phyloP scores from a whole-genome alignment of 2,329 filamentous ascomycete species.

The Fusarium sp. region DNA sequence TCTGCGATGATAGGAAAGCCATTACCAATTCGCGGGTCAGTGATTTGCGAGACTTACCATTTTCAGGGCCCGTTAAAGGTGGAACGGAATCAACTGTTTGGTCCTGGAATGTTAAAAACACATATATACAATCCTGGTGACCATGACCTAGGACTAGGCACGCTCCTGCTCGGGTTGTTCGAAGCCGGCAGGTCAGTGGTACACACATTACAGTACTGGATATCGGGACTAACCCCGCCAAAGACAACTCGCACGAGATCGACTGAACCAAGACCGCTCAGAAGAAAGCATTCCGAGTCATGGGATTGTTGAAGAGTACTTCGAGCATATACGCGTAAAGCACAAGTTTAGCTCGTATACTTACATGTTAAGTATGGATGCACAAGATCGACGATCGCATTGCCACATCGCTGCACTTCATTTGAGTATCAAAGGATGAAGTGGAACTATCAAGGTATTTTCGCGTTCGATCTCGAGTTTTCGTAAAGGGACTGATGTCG shows the following conservation, averaged over 20 bases:
- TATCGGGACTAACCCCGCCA: not conserved
- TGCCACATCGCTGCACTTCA: conserved; percentile 10
- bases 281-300: not conserved
- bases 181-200: not conserved
- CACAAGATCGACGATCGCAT: not conserved
- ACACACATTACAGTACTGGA: not conserved
- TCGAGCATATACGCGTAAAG: not conserved
- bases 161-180: not conserved
- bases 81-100: not conserved
- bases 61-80: not conserved
- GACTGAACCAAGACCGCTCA: not conserved
- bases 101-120: not conserved
- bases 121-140: not conserved
- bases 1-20: not conserved
- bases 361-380: not conserved
- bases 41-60: not conserved
- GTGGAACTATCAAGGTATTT: conserved; percentile 18
- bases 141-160: not conserved
- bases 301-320: not conserved
- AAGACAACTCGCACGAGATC: not conserved
- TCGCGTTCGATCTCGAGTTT: conserved; percentile 19
- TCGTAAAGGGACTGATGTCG: conserved; percentile 13
- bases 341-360: not conserved
- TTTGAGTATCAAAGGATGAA: not conserved
- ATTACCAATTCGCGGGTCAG: not conserved